phyloP scores from a whole-genome alignment of 257 asterid genomes.

The Solanum gracilifrons region DNA sequence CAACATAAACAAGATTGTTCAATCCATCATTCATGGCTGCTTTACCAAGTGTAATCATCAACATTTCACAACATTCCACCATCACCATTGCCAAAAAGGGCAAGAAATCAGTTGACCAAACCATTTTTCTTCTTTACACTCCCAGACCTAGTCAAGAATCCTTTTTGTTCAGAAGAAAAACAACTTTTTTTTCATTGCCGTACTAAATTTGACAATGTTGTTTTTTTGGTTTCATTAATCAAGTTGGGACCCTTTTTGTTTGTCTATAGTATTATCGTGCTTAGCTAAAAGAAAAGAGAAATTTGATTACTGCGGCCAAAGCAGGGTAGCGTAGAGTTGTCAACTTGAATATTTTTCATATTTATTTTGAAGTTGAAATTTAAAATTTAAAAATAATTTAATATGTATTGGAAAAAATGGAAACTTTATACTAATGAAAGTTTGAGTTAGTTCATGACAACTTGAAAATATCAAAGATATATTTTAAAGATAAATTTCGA shows the following conservation, averaged over 20 bases:
- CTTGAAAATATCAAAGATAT: background rate
- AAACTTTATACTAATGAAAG: background rate
- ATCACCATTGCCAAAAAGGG: slow-evolving; percentile 13
- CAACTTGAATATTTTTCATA: background rate
- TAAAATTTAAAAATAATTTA: no score
- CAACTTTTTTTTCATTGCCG: background rate
- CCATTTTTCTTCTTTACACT: background rate
- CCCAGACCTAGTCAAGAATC: background rate
- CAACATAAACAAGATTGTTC: slow-evolving; percentile 11
- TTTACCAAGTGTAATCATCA: slow-evolving; percentile 10
- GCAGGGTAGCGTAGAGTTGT: background rate
- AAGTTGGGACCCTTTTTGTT: background rate
- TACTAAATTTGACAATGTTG: background rate
- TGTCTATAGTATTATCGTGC: background rate
- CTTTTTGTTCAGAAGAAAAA: background rate
- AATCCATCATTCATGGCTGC: slow-evolving; percentile 23
- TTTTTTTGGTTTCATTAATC: background rate
- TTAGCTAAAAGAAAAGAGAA: background rate
- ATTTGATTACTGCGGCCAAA: background rate
- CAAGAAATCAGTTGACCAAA: background rate
- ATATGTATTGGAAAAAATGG: no score
- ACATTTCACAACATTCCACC: slow-evolving; percentile 15
- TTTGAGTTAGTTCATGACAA: background rate
- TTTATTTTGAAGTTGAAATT: no score
- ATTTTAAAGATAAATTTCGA: no score